phyloP scores from a whole-genome alignment of 176 grass and related monocot genomes.

The Alopecurus myosuroides region DNA sequence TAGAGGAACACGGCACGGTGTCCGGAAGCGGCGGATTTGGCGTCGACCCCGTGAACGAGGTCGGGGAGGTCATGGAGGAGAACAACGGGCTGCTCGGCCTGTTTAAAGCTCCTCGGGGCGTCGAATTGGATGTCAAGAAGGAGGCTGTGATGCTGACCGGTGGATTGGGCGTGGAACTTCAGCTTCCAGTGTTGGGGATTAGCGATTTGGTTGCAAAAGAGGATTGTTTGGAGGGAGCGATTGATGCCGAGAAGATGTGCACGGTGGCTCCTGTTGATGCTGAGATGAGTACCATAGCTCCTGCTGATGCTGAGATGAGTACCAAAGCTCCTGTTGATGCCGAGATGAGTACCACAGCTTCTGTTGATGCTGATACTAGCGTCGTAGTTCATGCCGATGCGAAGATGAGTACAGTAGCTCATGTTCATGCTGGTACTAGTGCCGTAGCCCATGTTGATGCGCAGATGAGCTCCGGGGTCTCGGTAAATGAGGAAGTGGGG shows the following conservation, averaged over 20 bases:
- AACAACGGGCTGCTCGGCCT: background rate
- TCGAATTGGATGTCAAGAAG: slow-evolving; percentile 2
- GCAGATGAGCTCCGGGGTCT: background rate
- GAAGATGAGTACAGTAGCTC: background rate
- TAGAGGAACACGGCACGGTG: background rate
- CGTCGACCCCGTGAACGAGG: background rate
- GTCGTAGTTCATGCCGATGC: background rate
- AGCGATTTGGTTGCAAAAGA: slow-evolving; percentile 11
- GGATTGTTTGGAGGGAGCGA: background rate
- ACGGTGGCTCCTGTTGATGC: background rate
- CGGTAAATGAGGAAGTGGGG: background rate
- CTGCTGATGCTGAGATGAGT: background rate
- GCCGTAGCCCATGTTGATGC: background rate
- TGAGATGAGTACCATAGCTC: background rate
- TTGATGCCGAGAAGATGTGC: background rate
- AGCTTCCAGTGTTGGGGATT: background rate
- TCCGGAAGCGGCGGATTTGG: background rate
- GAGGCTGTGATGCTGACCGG: background rate
- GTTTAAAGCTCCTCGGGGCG: background rate
- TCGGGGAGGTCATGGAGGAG: background rate
- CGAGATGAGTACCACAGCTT: background rate
- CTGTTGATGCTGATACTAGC: background rate
- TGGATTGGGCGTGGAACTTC: background rate
- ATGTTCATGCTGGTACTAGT: background rate
- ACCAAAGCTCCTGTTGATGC: background rate